Evolutionary conservation across 2,329 filamentous ascomycete genomes (phyloP).

Genomic region (Epichloe glyceriae): DNA sequence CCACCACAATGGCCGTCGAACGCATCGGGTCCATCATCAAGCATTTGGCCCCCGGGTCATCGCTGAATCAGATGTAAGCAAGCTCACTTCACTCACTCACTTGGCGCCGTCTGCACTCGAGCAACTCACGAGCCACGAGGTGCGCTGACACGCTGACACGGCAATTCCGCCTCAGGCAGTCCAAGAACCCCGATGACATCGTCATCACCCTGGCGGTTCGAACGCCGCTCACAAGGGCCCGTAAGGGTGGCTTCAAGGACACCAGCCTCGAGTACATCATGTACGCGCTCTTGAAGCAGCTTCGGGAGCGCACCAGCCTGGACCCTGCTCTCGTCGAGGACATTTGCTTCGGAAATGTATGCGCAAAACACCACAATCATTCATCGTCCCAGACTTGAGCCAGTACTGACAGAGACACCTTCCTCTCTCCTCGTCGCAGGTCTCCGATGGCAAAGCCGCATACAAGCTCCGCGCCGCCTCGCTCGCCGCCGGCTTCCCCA

Average conservation of each 20-base stretch:
- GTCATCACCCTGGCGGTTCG: slow-evolving; percentile 90
- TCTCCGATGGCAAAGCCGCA: slow-evolving; percentile 72
- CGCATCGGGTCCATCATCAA: slow-evolving; percentile 78
- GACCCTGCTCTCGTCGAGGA: slow-evolving; percentile 77
- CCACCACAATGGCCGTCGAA: slow-evolving; percentile 59
- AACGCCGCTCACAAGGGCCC: slow-evolving; percentile 76
- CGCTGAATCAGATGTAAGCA: slow-evolving; percentile 64
- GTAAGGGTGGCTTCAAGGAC: slow-evolving; percentile 93
- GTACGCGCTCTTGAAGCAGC: slow-evolving; percentile 69
- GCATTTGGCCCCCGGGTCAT: slow-evolving; percentile 65
- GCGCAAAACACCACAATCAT: neutral
- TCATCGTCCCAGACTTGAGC: neutral
- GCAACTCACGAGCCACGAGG: too few species aligned
- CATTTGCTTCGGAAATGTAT: slow-evolving; percentile 82
- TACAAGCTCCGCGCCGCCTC: slow-evolving; percentile 85
- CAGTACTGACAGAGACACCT: neutral
- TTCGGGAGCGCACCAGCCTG: slow-evolving; percentile 57
- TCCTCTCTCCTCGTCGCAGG: slow-evolving; percentile 29
- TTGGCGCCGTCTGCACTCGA: neutral
- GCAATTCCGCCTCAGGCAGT: slow-evolving; percentile 43
- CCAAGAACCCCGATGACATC: slow-evolving; percentile 90
- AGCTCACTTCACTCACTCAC: neutral
- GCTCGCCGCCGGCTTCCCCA: slow-evolving; percentile 85
- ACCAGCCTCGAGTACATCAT: slow-evolving; percentile 78
- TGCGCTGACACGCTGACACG: neutral